phyloP scores from a whole-genome alignment of 1,284 basidiomycete genomes.

The Schizophyllum commune region DNA sequence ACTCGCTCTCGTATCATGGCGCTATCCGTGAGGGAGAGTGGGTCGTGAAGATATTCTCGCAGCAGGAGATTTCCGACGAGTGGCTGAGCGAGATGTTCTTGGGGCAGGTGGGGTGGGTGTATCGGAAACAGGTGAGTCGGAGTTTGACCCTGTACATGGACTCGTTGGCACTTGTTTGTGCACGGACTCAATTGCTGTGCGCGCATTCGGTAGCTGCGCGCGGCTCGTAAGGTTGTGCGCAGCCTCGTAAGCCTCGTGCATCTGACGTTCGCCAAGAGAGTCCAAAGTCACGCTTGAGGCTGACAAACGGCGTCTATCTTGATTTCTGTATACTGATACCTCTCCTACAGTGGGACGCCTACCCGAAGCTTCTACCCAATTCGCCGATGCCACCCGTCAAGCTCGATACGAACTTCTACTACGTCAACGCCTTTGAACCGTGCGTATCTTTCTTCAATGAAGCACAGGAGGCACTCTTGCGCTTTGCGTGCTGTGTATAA shows the following conservation, averaged over 20 bases:
- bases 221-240: no score
- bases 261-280: neutral
- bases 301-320: neutral
- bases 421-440: constrained; percentile 86
- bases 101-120: constrained; percentile 73
- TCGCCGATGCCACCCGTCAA: constrained; percentile 67
- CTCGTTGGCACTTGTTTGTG: neutral
- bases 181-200: no score
- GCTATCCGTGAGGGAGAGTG: constrained; percentile 50
- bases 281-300: constrained; percentile 1
- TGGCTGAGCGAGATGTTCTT: constrained; percentile 62
- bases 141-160: neutral
- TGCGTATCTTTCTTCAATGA: constrained; percentile 28
- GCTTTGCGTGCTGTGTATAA: no score
- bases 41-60: constrained; percentile 86
- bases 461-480: no score
- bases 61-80: constrained; percentile 52
- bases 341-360: constrained; percentile 62
- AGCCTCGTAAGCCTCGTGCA: no score
- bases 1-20: constrained; percentile 83
- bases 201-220: no score
- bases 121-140: constrained; percentile 63
- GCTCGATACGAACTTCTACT: constrained; percentile 74
- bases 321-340: no score
- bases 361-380: constrained; percentile 66